Evolutionary conservation across 2,329 filamentous ascomycete genomes (phyloP), one percentile per base, ranked within the genome.

Genomic region (Pseudogymnoascus sp.): DNA sequence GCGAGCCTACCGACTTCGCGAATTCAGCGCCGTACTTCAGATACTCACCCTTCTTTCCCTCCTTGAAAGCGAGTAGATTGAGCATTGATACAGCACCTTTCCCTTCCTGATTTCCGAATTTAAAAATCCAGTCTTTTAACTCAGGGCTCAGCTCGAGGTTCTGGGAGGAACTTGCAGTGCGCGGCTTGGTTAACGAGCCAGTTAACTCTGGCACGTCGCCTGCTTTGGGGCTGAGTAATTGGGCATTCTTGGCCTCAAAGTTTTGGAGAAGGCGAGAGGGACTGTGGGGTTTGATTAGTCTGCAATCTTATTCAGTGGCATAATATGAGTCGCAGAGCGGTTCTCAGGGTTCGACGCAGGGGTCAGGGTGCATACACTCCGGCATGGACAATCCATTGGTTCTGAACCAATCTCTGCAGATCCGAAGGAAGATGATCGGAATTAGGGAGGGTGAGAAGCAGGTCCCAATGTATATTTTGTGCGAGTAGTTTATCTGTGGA

Each of bases 1-100:
- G 75, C 0, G 74, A 73, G 0, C 84, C 85, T 42, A 85, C 80
- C 4, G 72, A 75, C 61, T 74, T 70, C 0, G 75, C 75, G 66
- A 83, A 83, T 25, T 78, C 82, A n/a, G 75, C 75, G 2, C 85
- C 85, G 70, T 88, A 88, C 56, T 80, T 74, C 16, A 81, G 74
- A 68, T 88, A 88, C 59, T 77, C 75, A 23, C 74, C 73, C 68
- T 85, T 84, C 65, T 76, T 78, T 10, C 77, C 78, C 0, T 72
- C 75, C 46, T 77, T 77, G 74, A 88, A 88, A 40, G 84, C 77
- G 4, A 88, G 77, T 2, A 88, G 74, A 65, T 88, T 88, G 40
- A 88, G 76, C 85, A 88, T 88, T 1, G 81, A 83, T 1, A 87
- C 81, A 0, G 85, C 80, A 38, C 66, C 64, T 70, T 73, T 66